Conservation (phyloP, 116 monocot genomes). For the Papilionanthe hybrid region DNA sequence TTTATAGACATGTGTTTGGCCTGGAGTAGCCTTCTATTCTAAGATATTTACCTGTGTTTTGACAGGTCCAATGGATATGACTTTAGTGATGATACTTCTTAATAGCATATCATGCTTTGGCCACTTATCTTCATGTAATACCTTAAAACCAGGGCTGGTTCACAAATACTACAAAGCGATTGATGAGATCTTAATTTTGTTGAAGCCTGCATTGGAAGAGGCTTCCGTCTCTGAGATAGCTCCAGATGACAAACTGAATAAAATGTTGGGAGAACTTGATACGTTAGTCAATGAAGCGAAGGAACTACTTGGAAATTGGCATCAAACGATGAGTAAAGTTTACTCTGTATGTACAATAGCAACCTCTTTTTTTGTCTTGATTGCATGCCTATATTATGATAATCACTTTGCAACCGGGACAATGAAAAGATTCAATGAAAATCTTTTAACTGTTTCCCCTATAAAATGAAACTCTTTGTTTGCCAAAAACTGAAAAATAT, state of each 20-base stretch:
- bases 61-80: conserved; percentile 52
- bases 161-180: conserved; percentile 58
- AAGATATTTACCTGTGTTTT: not conserved
- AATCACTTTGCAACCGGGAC: no score
- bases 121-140: conserved; percentile 38
- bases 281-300: conserved; percentile 37
- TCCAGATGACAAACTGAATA: conserved; percentile 41
- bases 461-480: no score
- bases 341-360: conserved; percentile 55
- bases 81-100: conserved; percentile 34
- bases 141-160: conserved; percentile 34
- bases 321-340: conserved; percentile 77
- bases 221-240: conserved; percentile 22
- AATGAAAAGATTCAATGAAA: no score
- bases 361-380: not conserved
- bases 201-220: conserved; percentile 55
- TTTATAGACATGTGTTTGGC: not conserved
- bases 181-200: conserved; percentile 42
- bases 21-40: not conserved
- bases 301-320: conserved; percentile 56
- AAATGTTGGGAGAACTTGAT: conserved; percentile 49
- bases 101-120: conserved; percentile 40
- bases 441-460: not conserved
- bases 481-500: no score
- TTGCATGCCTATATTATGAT: not conserved